Evolutionary conservation across 2,329 filamentous ascomycete species (phyloP).

Genomic region (Diaporthe citrichinensis): DNA sequence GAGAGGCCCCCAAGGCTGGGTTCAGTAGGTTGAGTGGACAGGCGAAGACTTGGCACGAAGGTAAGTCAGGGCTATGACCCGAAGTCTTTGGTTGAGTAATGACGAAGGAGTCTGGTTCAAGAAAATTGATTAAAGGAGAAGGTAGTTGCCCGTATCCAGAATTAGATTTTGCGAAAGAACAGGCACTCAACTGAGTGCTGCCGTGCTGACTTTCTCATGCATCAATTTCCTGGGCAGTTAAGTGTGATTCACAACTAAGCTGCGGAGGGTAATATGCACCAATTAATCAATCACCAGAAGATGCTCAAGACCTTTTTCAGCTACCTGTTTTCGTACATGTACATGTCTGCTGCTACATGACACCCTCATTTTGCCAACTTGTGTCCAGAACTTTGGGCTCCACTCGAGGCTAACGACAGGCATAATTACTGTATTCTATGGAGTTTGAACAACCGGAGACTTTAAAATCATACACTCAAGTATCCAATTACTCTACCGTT

Average conservation of each 20-base stretch:
- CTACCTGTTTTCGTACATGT: neutral
- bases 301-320: neutral
- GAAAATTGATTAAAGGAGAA: neutral
- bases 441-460: too few species aligned
- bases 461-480: neutral
- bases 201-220: neutral
- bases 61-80: too few species aligned
- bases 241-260: neutral
- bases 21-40: neutral
- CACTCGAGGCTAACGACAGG: fast-evolving
- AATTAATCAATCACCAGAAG: neutral
- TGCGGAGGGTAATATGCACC: neutral
- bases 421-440: fast-evolving
- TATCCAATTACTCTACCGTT: neutral
- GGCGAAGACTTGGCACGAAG: neutral
- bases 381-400: neutral
- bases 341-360: neutral
- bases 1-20: neutral
- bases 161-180: neutral
- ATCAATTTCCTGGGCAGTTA: neutral
- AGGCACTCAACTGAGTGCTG: neutral
- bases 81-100: too few species aligned
- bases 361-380: neutral
- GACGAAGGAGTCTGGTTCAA: neutral
- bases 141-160: neutral